Evolutionary conservation across 768 basidiomycete genomes (phyloP), one percentile per base, ranked within the genome.

Genomic region (Chiua virens): DNA sequence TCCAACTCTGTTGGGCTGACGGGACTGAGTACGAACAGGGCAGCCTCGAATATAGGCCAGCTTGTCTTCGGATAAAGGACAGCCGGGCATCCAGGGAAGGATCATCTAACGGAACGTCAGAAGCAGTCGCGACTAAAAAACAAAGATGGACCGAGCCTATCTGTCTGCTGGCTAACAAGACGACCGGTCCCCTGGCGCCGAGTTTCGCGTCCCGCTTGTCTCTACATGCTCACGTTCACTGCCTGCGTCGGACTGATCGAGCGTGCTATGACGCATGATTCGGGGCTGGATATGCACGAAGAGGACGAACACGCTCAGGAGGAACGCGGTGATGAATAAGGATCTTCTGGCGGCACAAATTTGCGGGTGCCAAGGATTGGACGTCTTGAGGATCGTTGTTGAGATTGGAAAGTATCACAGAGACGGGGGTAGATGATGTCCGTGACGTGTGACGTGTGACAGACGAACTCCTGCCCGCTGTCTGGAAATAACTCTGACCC

Each of bases 281-380:
- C n/a, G n/a, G n/a, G 9, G n/a, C n/a, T n/a, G n/a, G n/a, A n/a
- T n/a, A 48, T 89, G 83, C 49, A 90, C 71, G 67, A 98, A 97
- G 53, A 97, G n/a, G n/a, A 98, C 89, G 68, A 98, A 96, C 0
- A 98, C 94, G 20, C 91, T 87, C 0, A 96, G 97, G 0, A 98
- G 72, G 30, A 97, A 83, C 2, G 90, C 83, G 0, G 63, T 99
- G 97, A 69, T 98, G n/a, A n/a, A n/a, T n/a, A n/a, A n/a, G n/a
- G n/a, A n/a, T n/a, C n/a, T n/a, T n/a, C n/a, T n/a, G n/a, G n/a
- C n/a, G n/a, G n/a, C n/a, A n/a, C n/a, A n/a, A n/a, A n/a, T n/a
- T n/a, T n/a, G n/a, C n/a, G n/a, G n/a, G n/a, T n/a, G n/a, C n/a
- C n/a, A n/a, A n/a, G n/a, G n/a, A n/a, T n/a, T n/a, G n/a, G n/a